Evolutionary conservation across 371 early-diverging fungal species (phyloP).

Genomic region (Haplosporangium sp.): DNA sequence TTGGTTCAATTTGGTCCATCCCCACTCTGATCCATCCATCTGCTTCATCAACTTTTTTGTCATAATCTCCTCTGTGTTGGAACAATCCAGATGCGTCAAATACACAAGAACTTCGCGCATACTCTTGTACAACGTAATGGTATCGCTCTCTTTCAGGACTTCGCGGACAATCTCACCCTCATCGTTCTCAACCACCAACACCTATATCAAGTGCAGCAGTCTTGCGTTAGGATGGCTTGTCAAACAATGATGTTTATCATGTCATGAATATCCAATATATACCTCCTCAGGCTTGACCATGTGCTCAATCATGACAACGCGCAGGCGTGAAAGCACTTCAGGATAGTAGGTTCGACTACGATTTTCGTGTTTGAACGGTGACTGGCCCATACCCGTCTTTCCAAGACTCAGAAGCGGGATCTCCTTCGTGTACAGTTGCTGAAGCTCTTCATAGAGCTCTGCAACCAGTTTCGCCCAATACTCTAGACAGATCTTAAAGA

Average conservation of each 20-base stretch:
- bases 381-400: conserved; percentile 2
- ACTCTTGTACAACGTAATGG: conserved; percentile 97
- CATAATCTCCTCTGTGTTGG: conserved; percentile 96
- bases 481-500: conserved; percentile 97
- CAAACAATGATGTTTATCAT: neutral
- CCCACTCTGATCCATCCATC: conserved; percentile 96
- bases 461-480: conserved; percentile 92
- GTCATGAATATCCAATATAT: conserved; percentile 66
- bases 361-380: conserved; percentile 6
- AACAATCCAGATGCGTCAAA: conserved; percentile 94
- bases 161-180: conserved; percentile 99
- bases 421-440: conserved; percentile 61
- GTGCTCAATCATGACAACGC: conserved; percentile 95
- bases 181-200: conserved; percentile 99
- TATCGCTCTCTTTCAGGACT: conserved; percentile 98
- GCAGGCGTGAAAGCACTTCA: conserved; percentile 80
- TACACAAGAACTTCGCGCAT: conserved; percentile 98
- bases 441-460: conserved; percentile 84
- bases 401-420: conserved; percentile 58
- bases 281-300: conserved; percentile 99
- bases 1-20: conserved; percentile 97
- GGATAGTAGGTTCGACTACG: conserved; percentile 68
- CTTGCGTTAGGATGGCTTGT: neutral
- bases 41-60: conserved; percentile 89
- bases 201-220: conserved; percentile 56